phyloP scores from a whole-genome alignment of 2,329 filamentous ascomycete genomes.

The Dothiorella sarmentorum region DNA sequence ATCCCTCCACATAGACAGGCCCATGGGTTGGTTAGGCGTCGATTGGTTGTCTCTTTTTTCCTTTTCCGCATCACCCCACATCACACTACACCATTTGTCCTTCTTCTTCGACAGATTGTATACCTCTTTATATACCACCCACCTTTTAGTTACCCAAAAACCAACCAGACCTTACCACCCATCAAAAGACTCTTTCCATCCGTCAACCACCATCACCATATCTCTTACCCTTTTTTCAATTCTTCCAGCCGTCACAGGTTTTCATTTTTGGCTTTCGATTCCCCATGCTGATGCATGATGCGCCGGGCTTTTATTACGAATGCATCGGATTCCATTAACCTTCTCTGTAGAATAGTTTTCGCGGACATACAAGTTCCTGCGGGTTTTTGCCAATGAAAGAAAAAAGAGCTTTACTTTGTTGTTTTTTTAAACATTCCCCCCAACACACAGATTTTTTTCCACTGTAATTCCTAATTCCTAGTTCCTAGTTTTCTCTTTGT shows the following conservation, averaged over 20 bases:
- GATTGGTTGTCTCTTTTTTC: constrained; percentile 10
- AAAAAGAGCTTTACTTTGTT: constrained; percentile 6
- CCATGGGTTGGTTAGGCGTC: constrained; percentile 6
- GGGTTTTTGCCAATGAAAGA: not conserved
- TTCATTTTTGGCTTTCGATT: not conserved
- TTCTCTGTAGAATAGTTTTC: constrained; percentile 12
- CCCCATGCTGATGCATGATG: constrained; percentile 4
- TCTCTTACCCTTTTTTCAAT: not conserved
- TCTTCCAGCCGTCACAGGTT: not conserved
- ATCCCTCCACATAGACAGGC: constrained; percentile 12
- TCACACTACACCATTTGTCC: not conserved
- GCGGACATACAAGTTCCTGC: not conserved
- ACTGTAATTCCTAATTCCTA: not conserved
- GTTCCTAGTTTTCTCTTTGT: not conserved
- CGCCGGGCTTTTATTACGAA: not conserved
- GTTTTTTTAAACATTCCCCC: not conserved
- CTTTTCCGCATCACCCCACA: not conserved
- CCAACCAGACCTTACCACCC: constrained; percentile 11
- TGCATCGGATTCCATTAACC: constrained; percentile 8
- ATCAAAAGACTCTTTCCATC: not conserved
- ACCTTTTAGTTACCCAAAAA: constrained; percentile 11
- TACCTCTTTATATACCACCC: constrained; percentile 15
- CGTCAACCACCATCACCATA: not conserved
- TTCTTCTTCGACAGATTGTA: constrained; percentile 13
- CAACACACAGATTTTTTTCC: not conserved